Percentiles rank a stretch among this genome's conserved stretches.
Conservation (phyloP, 2,329 filamentous ascomycete species). For the Penicillium sumatraense region DNA sequence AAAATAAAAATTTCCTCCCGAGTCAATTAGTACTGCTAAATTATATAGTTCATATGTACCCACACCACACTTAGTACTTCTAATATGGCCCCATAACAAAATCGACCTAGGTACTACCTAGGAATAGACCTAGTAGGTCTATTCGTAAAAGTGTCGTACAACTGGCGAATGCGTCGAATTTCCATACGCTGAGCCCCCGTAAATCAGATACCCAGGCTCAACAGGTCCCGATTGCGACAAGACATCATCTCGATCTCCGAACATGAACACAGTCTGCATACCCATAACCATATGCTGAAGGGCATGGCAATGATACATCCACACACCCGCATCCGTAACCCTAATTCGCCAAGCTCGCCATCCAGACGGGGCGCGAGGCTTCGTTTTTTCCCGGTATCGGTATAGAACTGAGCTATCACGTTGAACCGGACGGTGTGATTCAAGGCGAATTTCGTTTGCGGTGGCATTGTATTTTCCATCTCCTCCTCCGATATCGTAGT, state of each 20-base stretch:
- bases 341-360: conserved; percentile 67
- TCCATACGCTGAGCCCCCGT: conserved; percentile 51
- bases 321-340: conserved; percentile 52
- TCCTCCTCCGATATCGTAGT: conserved; percentile 53
- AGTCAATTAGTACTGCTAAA: too few species aligned
- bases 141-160: conserved; percentile 12
- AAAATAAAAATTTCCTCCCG: too few species aligned
- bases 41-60: too few species aligned
- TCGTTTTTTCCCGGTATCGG: conserved; percentile 52
- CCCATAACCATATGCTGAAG: conserved; percentile 16
- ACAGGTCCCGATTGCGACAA: conserved; percentile 33
- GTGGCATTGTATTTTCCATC: conserved; percentile 50
- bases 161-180: conserved; percentile 27
- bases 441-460: conserved; percentile 47
- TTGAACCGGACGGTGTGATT: conserved; percentile 43
- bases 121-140: neutral
- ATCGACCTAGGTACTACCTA: too few species aligned
- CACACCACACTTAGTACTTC: too few species aligned
- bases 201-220: conserved; percentile 50
- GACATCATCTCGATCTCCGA: conserved; percentile 46
- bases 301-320: conserved; percentile 14
- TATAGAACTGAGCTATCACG: conserved; percentile 61
- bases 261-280: conserved; percentile 10
- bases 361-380: conserved; percentile 50
- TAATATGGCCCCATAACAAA: too few species aligned